These are phyloP conservation scores for Leptographium procerum DNA, from an alignment of 2,329 filamentous ascomycete species.

Conservation along the genomic window DNA sequence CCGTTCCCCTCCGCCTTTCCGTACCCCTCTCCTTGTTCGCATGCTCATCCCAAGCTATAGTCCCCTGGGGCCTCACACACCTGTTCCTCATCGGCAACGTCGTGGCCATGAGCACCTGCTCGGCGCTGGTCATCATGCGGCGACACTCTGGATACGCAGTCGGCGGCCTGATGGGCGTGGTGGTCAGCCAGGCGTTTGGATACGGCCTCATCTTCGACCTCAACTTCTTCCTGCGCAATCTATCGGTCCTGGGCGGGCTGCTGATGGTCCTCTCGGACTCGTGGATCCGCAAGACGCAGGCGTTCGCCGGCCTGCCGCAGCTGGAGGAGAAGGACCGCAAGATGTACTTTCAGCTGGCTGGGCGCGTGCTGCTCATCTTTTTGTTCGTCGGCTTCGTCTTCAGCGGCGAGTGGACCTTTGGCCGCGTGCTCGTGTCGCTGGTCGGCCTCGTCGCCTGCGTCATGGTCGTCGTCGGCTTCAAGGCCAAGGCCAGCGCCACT, in stretches of 20 bases:
- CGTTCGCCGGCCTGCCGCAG: conserved; percentile 84
- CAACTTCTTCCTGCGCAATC: conserved; percentile 99
- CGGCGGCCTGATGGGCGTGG: conserved; percentile 76
- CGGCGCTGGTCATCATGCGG: conserved; percentile 76
- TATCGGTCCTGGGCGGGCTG: conserved; percentile 92
- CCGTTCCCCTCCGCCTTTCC: neutral
- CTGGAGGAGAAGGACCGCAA: conserved; percentile 99
- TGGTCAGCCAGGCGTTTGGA: conserved; percentile 85
- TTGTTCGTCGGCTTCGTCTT: conserved; percentile 95
- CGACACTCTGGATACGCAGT: conserved; percentile 93
- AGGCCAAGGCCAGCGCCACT: conserved; percentile 97
- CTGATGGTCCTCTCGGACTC: conserved; percentile 98
- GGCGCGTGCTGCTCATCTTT: conserved; percentile 91
- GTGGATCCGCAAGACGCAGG: conserved; percentile 96
- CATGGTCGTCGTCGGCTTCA: conserved; percentile 99
- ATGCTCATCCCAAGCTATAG: conserved; percentile 32
- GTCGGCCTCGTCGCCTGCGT: conserved; percentile 84
- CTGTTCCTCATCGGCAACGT: conserved; percentile 88
- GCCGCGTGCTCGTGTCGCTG: conserved; percentile 73
- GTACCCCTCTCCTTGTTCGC: neutral
- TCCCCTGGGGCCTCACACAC: conserved; percentile 80
- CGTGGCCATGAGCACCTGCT: conserved; percentile 73
- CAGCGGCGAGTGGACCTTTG: conserved; percentile 83
- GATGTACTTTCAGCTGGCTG: conserved; percentile 99
- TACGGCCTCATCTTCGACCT: conserved; percentile 98